These are phyloP conservation scores for Penicillium hordei DNA, from an alignment of 2,329 filamentous ascomycete species.

Conservation along the genomic window DNA sequence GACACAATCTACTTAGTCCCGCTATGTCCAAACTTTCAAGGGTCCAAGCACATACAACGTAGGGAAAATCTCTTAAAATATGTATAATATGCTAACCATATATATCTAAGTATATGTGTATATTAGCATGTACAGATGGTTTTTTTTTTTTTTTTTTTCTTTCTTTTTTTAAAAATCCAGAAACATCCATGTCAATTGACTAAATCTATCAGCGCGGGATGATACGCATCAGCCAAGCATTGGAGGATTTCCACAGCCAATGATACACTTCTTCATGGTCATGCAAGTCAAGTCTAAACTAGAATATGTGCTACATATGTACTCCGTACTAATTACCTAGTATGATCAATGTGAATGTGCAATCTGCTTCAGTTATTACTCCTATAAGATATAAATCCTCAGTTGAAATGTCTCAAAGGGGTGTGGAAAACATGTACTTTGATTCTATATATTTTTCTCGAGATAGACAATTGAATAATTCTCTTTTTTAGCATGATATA, in stretches of 20 bases:
- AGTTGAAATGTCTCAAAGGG: no score
- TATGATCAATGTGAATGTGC: neutral
- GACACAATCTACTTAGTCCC: constrained; percentile 24
- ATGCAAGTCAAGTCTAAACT: neutral
- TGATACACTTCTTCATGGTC: neutral
- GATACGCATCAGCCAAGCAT: constrained; percentile 1
- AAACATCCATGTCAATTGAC: neutral
- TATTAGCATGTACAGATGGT: no score
- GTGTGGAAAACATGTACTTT: neutral
- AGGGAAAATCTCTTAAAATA: neutral
- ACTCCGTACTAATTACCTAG: neutral
- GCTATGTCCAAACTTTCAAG: constrained; percentile 1
- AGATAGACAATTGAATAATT: neutral
- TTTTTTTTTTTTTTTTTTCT: no score
- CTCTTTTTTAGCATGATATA: neutral
- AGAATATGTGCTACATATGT: neutral
- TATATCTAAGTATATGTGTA: neutral
- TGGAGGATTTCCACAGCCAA: neutral
- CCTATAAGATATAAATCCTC: neutral
- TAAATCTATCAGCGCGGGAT: constrained; percentile 12
- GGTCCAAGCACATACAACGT: neutral
- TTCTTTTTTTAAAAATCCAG: no score
- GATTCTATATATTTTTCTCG: neutral
- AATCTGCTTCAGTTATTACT: neutral
- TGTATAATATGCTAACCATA: neutral